Conservation (phyloP, 495 filamentous ascomycete genomes). For the Penicillium silybi region DNA sequence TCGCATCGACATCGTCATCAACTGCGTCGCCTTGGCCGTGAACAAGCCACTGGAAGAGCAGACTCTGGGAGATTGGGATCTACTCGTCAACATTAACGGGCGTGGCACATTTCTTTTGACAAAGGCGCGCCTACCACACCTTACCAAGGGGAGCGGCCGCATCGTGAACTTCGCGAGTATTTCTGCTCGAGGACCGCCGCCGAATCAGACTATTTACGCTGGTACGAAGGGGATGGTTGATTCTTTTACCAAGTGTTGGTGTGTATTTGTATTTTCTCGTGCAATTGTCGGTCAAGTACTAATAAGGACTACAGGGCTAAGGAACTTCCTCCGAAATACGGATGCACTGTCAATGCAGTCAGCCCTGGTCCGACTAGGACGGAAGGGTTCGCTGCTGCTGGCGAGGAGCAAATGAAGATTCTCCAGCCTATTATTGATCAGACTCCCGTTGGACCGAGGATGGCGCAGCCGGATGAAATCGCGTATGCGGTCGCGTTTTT, state of each 20-base stretch:
- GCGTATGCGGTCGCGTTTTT: conserved; percentile 37
- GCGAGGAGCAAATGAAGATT: conserved; percentile 32
- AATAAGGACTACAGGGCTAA: conserved; percentile 20
- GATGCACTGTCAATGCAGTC: conserved; percentile 31
- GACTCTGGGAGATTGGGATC: conserved; percentile 35
- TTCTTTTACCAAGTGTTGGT: conserved; percentile 36
- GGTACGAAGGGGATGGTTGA: conserved; percentile 29
- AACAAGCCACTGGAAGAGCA: conserved; percentile 36
- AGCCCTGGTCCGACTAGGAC: conserved; percentile 32
- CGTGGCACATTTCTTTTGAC: conserved; percentile 37
- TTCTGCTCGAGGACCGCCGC: conserved; percentile 18
- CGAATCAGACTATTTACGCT: conserved; percentile 27
- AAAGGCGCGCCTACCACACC: conserved; percentile 26
- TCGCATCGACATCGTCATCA: conserved; percentile 32
- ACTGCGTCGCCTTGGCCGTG: conserved; percentile 36
- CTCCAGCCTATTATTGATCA: conserved; percentile 35
- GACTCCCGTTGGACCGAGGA: conserved; percentile 32
- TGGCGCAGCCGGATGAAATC: conserved; percentile 37
- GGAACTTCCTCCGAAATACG: conserved; percentile 27
- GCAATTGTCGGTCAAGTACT: background rate
- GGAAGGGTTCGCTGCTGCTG: conserved; percentile 30
- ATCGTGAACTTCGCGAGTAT: conserved; percentile 28
- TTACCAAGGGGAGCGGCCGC: conserved; percentile 18
- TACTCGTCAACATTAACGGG: conserved; percentile 34
- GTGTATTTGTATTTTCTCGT: background rate